A percentile compares a stretch with the other conserved stretches of the same genome.
phyloP scores from a whole-genome alignment of 140 eudicot genomes.

The Ambrosia hybrid region DNA sequence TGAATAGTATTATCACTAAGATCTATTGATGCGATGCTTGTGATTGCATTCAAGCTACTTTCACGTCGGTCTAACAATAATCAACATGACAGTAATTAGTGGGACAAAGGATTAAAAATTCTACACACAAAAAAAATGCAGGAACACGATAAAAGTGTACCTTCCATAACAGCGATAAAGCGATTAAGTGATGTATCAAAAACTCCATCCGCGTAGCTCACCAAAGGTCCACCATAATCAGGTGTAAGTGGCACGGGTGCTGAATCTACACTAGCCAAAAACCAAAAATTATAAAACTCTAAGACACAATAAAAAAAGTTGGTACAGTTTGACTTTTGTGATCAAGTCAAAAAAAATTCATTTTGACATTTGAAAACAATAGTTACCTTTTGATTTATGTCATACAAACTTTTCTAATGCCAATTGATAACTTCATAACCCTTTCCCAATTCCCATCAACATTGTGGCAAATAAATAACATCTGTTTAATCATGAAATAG shows the following conservation, averaged over 20 bases:
- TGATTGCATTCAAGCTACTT: slow-evolving; percentile 61
- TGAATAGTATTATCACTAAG: slow-evolving; percentile 37
- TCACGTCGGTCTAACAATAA: slow-evolving; percentile 71
- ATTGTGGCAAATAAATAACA: background rate
- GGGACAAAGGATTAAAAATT: background rate
- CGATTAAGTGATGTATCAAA: slow-evolving; percentile 73
- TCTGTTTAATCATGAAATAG: background rate
- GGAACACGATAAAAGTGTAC: slow-evolving; percentile 30
- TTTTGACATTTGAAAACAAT: background rate
- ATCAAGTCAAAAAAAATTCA: slow-evolving; percentile 2
- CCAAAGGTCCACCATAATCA: slow-evolving; percentile 74
- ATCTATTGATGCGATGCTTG: slow-evolving; percentile 73
- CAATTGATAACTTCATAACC: background rate
- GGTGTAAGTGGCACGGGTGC: slow-evolving; percentile 81
- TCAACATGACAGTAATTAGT: background rate
- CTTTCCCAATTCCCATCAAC: background rate
- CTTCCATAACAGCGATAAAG: slow-evolving; percentile 82
- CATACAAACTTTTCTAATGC: background rate
- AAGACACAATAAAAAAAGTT: background rate
- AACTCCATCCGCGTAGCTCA: slow-evolving; percentile 93
- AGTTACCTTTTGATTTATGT: background rate
- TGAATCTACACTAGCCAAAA: slow-evolving; percentile 43
- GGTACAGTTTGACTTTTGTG: background rate
- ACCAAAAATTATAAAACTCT: slow-evolving; percentile 2
- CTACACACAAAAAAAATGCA: background rate